Evolutionary conservation across 805 yeast species (phyloP), one percentile per base, ranked within the genome.

Genomic region (Pichia eremophila): DNA sequence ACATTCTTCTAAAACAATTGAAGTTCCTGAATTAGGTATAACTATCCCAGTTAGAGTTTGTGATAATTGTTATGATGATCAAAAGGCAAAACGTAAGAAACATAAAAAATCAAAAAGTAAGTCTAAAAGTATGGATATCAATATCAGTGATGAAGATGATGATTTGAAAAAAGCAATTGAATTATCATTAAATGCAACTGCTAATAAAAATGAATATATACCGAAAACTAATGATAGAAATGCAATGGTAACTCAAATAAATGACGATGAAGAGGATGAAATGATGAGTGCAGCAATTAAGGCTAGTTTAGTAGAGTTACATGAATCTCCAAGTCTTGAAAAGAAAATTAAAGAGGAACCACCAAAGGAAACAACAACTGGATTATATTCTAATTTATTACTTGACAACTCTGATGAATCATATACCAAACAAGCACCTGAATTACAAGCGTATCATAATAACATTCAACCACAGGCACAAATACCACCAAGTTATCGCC

Each of bases 221-320:
- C 14, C 46, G 54, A 5, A 29, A 25, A 4, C 43, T 50, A 5
- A 40, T 15, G 19, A 12, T 12, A 15, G 11, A 5, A 32, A 25
- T 9, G n/a, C 36, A 11, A 51, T 50, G n/a, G 39, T 41, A 12
- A 46, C 48, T 5, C 25, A 18, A 14, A 22, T 32, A 11, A 60
- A 51, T 2, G 68, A 83, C 17, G 85, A 83, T 18, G 95, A 84
- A 18, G 85, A 83, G 17, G 95, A 89, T 58, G 91, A 83, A 37
- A 96, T 88, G 36, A 77, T 91, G 80, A 85, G 81, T 61, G 95
- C 93, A 0, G 99, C 98, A 0, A 91, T 93, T 49, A 95, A 85
- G 15, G 96, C 96, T 0, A 87, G 96, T 63, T 71, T 93, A 51
- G 74, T 73, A 46, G 97, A 90, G 49, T 72, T 84, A 60, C 77